Conservation (phyloP, 2,329 filamentous ascomycete genomes). For the Botryotinia convoluta region DNA sequence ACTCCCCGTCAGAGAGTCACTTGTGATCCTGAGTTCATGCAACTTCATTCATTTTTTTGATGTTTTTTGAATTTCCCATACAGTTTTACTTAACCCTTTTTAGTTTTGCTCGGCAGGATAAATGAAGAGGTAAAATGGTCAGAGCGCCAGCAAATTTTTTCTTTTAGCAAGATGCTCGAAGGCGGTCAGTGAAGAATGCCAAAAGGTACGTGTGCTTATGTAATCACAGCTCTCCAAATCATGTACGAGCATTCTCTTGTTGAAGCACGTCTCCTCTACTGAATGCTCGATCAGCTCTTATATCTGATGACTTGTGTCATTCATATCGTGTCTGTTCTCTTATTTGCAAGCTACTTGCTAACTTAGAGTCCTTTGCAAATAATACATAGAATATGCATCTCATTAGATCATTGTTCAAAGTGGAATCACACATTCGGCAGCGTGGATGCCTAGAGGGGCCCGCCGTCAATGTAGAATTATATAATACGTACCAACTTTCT, state of each 20-base stretch:
- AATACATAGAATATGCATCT: neutral
- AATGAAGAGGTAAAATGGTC: neutral
- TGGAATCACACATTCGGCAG: neutral
- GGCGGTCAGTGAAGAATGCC: neutral
- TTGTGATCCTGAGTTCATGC: neutral
- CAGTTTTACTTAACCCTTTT: neutral
- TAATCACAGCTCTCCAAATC: neutral
- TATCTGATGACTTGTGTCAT: neutral
- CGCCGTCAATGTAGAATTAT: neutral
- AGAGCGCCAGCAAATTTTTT: neutral
- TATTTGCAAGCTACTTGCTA: neutral
- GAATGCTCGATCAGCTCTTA: neutral
- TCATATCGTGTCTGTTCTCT: neutral
- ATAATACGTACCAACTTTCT: neutral
- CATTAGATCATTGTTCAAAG: neutral
- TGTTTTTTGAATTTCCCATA: neutral
- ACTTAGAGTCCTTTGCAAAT: too few species aligned
- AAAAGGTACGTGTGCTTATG: neutral
- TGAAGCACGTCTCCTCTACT: neutral
- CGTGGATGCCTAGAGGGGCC: too few species aligned
- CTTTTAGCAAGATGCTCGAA: neutral
- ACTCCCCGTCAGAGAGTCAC: constrained; percentile 27
- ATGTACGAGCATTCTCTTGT: neutral
- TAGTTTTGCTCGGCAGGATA: neutral
- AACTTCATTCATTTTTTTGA: neutral